Base-by-base conservation (phyloP, 345 rosid genomes). In the Lumnitzera littorea region DNA sequence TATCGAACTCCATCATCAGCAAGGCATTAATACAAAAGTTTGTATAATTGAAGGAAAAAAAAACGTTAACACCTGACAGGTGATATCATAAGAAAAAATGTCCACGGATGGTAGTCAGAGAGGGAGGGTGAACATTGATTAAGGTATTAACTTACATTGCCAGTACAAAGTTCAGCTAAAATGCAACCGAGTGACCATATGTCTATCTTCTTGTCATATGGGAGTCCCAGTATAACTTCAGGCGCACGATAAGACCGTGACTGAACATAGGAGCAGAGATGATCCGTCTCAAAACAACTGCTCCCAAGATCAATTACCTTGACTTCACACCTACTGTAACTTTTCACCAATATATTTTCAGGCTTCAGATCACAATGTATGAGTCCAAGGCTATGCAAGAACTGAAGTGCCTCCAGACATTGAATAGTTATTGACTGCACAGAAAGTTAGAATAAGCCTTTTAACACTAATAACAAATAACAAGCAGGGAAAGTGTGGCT, bases 221-320 rank as follows among this genome's bases (percentile, higher is more conserved):
- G 83, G 76, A 86, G 89, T 57, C 99, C 96, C 69, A 94, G 64
- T 58, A 94, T 86, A 66, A 94, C 99, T 76, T 94, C 99, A 46
- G 97, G 99, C 41, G 99, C 99, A 67, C 97, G 89, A 68, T 94
- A 94, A 13, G 99, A 91, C 72, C 99, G 80, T 13, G 99, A 95
- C 61, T 95, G 99, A 57, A 95, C 99, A 72, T 95, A 95, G 56
- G 99, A 95, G 82, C 96, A 95, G 24, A 95, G 70, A 70, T 95
- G 95, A 72, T 91, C 99, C 2, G 99, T 91, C 87, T 91, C 96
- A 73, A 91, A 95, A 80, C 99, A 95, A 79, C 99, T 91, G 72
- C 99, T 91, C 69, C 99, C 99, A n/a, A 95, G 96, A 78, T 95
- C 99, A 50, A 95, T 95, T 70, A 91, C 96, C 84, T 95, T 95